These are phyloP conservation scores for Gossypium turneri DNA, from an alignment of 345 rosid genomes.

Conservation along the genomic window DNA sequence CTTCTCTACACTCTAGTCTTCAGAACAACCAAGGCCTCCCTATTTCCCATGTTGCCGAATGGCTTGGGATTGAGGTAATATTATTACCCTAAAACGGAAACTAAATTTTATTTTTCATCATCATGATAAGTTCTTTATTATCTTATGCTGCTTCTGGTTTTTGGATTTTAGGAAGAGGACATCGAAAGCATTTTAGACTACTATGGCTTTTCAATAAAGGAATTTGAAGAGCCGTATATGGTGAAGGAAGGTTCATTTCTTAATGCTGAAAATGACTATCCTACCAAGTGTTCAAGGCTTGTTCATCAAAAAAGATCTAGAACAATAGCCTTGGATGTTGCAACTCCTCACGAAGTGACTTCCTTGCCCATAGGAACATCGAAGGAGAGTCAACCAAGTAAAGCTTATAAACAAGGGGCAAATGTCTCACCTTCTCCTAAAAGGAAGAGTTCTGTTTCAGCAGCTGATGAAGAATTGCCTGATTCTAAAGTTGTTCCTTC, in stretches of 20 bases:
- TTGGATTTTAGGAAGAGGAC: slow-evolving; percentile 68
- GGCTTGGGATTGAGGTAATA: slow-evolving; percentile 94
- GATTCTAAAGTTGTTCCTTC: slow-evolving; percentile 34
- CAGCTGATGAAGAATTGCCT: slow-evolving; percentile 43
- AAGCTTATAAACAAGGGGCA: slow-evolving; percentile 26
- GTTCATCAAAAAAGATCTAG: slow-evolving; percentile 71
- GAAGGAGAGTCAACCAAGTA: slow-evolving; percentile 30
- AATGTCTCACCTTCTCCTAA: slow-evolving; percentile 30
- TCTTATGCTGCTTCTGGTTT: slow-evolving; percentile 30
- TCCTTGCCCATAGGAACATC: slow-evolving; percentile 30
- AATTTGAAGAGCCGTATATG: slow-evolving; percentile 87
- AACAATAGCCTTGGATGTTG: slow-evolving; percentile 65
- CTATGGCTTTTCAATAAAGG: slow-evolving; percentile 74
- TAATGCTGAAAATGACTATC: slow-evolving; percentile 68
- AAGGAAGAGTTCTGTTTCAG: slow-evolving; percentile 30
- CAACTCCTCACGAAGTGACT: slow-evolving; percentile 27
- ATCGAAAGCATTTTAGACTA: slow-evolving; percentile 56
- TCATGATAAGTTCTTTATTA: slow-evolving; percentile 8
- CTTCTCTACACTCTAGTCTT: slow-evolving; percentile 79
- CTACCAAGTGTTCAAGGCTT: slow-evolving; percentile 77
- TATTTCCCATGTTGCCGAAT: slow-evolving; percentile 57
- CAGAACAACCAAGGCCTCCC: slow-evolving; percentile 92
- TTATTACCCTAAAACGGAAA: slow-evolving; percentile 9
- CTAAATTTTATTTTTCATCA: background rate
- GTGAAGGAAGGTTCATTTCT: slow-evolving; percentile 86